phyloP scores from a whole-genome alignment of 768 basidiomycete genomes.

The Hypholoma sublateritium region DNA sequence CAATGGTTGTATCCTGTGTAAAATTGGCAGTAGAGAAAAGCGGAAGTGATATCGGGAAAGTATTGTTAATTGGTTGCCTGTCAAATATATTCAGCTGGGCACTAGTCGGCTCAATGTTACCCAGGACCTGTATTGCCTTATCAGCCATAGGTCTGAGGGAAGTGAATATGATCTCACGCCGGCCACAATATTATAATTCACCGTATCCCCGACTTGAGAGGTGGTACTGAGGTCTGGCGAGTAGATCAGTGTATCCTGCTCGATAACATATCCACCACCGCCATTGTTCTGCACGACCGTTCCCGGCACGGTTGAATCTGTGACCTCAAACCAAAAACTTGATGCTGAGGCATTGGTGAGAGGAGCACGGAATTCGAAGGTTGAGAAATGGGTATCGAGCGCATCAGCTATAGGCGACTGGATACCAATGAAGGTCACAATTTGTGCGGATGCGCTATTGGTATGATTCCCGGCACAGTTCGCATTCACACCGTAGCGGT shows the following conservation, averaged over 20 bases:
- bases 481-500: conserved; percentile 25
- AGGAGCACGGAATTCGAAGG: conserved; percentile 35
- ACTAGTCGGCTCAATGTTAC: not conserved
- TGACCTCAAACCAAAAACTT: conserved; percentile 40
- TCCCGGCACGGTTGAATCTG: conserved; percentile 32
- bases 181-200: not conserved
- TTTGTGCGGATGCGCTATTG: conserved; percentile 20
- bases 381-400: conserved; percentile 27
- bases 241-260: conserved; percentile 35
- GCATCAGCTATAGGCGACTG: conserved; percentile 21
- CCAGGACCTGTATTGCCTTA: not conserved
- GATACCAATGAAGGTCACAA: conserved; percentile 24
- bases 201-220: not conserved
- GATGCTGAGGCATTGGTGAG: conserved; percentile 33
- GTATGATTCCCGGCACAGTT: conserved; percentile 22
- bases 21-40: not conserved
- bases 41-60: not conserved
- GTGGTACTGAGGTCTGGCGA: conserved; percentile 28
- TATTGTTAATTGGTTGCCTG: not conserved
- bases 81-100: not conserved
- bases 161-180: not conserved
- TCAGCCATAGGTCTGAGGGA: not conserved
- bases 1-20: not conserved
- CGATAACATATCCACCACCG: conserved; percentile 29
- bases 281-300: conserved; percentile 31